phyloP scores from a whole-genome alignment of 768 basidiomycete genomes.

The Dioszegia crocea region DNA sequence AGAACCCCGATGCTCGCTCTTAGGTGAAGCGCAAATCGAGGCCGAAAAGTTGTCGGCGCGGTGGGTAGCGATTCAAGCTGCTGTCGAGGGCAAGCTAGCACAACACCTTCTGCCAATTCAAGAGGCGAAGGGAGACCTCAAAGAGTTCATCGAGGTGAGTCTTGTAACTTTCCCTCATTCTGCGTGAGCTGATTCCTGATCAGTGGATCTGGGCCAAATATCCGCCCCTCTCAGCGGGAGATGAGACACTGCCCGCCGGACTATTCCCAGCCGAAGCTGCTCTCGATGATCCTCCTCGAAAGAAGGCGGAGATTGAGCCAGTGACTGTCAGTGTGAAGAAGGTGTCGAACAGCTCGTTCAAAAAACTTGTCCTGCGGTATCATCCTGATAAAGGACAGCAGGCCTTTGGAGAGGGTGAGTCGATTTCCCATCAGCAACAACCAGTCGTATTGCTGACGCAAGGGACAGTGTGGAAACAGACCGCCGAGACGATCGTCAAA shows the following conservation, averaged over 20 bases:
- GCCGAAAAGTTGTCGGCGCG: neutral
- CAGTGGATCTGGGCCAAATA: slow-evolving; percentile 1
- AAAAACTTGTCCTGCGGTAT: neutral
- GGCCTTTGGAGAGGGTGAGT: slow-evolving; percentile 4
- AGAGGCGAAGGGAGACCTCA: neutral
- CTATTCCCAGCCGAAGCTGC: neutral
- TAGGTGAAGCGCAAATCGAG: neutral
- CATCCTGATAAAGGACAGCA: slow-evolving; percentile 1
- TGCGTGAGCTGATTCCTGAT: neutral
- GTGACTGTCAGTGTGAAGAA: neutral
- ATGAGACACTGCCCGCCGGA: neutral
- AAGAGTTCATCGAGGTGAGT: neutral
- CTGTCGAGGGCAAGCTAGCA: neutral
- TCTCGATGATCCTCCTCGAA: neutral
- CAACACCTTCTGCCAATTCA: slow-evolving; percentile 5
- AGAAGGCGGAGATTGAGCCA: neutral
- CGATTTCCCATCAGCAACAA: neutral
- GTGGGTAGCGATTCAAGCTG: slow-evolving; percentile 1
- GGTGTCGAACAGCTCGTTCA: slow-evolving; percentile 2
- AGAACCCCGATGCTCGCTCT: neutral
- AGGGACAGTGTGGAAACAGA: slow-evolving; percentile 2
- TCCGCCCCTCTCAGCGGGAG: neutral
- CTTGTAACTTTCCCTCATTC: no score
- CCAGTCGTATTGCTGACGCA: neutral
- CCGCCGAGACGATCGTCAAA: slow-evolving; percentile 7